Evolutionary conservation across 176 grass and related monocot genomes (phyloP).

Genomic region (Musa itinerans): DNA sequence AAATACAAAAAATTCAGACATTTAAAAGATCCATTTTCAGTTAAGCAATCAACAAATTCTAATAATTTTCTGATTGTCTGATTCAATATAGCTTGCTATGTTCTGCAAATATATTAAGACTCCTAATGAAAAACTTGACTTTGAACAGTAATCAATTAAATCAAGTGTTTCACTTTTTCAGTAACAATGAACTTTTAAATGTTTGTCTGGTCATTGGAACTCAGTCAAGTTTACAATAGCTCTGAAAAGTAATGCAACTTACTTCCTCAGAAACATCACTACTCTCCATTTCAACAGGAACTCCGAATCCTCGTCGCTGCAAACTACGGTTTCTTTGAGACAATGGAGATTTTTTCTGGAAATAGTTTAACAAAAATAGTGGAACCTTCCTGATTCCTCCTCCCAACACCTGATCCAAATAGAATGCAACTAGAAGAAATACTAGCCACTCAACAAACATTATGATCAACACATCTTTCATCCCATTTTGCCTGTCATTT

Average conservation of each 20-base stretch:
- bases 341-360: slow-evolving; percentile 28
- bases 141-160: background rate
- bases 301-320: slow-evolving; percentile 38
- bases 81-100: no score
- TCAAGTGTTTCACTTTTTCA: background rate
- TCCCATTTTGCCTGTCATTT: slow-evolving; percentile 46
- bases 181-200: background rate
- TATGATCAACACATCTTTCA: slow-evolving; percentile 59
- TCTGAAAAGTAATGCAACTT: slow-evolving; percentile 12
- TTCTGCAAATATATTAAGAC: background rate
- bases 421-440: slow-evolving; percentile 53
- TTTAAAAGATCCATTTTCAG: background rate
- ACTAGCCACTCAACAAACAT: slow-evolving; percentile 75
- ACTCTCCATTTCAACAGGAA: slow-evolving; percentile 55
- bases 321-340: slow-evolving; percentile 38
- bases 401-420: slow-evolving; percentile 48
- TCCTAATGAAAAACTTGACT: background rate
- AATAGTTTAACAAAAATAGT: slow-evolving; percentile 45
- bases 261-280: slow-evolving; percentile 53
- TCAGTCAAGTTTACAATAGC: no score
- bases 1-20: background rate
- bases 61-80: no score
- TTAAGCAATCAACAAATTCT: background rate
- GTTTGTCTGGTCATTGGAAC: background rate
- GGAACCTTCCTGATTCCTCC: slow-evolving; percentile 22